Base-by-base conservation (phyloP, 2,329 filamentous ascomycete species). In the Cladosporium sp. region DNA sequence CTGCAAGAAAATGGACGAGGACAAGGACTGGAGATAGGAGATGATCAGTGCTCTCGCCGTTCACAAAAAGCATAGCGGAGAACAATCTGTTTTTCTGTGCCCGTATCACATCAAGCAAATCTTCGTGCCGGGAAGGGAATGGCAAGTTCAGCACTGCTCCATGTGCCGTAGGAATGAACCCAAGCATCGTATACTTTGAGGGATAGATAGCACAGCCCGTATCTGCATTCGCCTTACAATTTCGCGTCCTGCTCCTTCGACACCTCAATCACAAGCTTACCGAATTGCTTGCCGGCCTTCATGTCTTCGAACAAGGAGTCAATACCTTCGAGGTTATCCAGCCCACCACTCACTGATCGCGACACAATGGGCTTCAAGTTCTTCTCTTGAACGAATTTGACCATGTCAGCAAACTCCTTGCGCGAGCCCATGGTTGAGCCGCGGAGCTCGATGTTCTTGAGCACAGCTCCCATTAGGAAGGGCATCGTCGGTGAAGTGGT, bases 361-460 rank as follows among this genome's bases (percentile, higher is more conserved):
- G 90, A 95, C 0, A 98, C 86, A 3, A 97, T 83, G 0, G 94
- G 93, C 63, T 82, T 85, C 67, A 97, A 88, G 74, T 89, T 85
- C 69, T 92, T 87, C 69, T 88, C 80, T 14, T 83, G 83, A 40
- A 97, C 90, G 79, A 97, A 97, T 1, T 85, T 83, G 6, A 97
- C 84, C 92, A 98, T 97, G 26, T 95, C 91, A n/a, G 82, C 82
- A 74, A 97, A 98, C 79, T 98, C 95, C 74, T 87, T 88, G 53
- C 91, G 85, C 31, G 92, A 96, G 0, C 94, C 94, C 93, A 98
- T 97, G 0, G 93, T 97, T 16, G 87, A 89, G 21, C 95, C 94
- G 58, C 86, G 86, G 31, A 98, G 84, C 56, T 98, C 94, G 62
- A 97, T 86, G 74, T 98, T 97, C 78, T 89, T 91, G 67, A 98